These are phyloP conservation scores for Claviceps monticola DNA, from an alignment of 2,329 filamentous ascomycete species.

Conservation along the genomic window DNA sequence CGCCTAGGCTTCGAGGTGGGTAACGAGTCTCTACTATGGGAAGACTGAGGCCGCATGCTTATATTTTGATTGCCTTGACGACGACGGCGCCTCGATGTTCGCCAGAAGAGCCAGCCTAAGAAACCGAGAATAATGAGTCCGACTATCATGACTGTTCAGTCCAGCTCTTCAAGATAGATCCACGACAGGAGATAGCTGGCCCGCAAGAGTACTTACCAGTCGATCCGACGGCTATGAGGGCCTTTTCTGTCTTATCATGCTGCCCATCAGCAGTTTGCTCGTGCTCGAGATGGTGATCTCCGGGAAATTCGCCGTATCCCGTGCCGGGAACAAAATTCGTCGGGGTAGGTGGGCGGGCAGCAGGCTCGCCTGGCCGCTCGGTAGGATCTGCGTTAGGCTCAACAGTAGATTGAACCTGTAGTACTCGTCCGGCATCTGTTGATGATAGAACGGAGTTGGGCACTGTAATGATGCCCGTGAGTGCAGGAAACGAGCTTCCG, in stretches of 20 bases:
- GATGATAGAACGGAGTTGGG: slow-evolving; percentile 2
- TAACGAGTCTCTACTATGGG: background rate
- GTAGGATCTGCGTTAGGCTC: background rate
- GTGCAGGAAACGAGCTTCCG: background rate
- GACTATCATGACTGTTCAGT: slow-evolving; percentile 13
- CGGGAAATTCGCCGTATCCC: background rate
- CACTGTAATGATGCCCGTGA: background rate
- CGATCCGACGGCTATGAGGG: slow-evolving; percentile 10
- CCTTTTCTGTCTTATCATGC: slow-evolving; percentile 7
- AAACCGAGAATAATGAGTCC: slow-evolving; percentile 31
- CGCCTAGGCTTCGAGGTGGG: slow-evolving; percentile 2
- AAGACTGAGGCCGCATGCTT: no score
- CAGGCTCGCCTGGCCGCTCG: background rate
- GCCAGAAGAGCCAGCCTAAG: slow-evolving; percentile 30
- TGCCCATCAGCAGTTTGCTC: slow-evolving; percentile 3
- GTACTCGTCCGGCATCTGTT: slow-evolving; percentile 4
- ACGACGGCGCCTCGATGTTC: slow-evolving; percentile 11
- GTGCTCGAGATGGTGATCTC: background rate
- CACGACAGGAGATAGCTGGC: background rate
- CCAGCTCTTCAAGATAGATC: background rate
- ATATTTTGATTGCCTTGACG: slow-evolving; percentile 16
- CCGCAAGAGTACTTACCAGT: slow-evolving; percentile 8
- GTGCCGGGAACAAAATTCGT: background rate
- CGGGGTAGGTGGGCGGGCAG: background rate
- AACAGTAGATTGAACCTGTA: background rate